phyloP scores from a whole-genome alignment of 495 filamentous ascomycete species.

The Talaromyces nanjingensis region DNA sequence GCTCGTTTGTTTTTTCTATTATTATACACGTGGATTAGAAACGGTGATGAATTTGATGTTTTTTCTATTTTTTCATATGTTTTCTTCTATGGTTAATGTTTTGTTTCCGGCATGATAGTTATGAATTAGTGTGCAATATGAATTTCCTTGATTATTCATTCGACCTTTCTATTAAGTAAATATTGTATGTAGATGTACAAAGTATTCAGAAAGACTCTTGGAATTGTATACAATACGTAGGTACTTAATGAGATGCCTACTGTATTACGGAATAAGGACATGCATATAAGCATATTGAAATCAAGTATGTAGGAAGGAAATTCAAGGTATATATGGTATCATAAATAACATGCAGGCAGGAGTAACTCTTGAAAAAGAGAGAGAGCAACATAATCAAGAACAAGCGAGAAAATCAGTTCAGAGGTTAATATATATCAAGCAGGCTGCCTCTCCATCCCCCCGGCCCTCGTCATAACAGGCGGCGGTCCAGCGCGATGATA shows the following conservation, averaged over 20 bases:
- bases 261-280: too few relatives aligned
- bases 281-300: not conserved
- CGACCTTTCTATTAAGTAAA: too few relatives aligned
- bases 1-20: constrained; percentile 2
- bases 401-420: not conserved
- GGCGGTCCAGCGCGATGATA: constrained; percentile 24
- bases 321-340: constrained; percentile 1
- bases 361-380: not conserved
- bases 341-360: not conserved
- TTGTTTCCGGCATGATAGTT: not conserved
- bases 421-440: constrained; percentile 14
- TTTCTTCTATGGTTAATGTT: constrained; percentile 11
- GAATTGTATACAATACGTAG: too few relatives aligned
- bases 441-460: constrained; percentile 35
- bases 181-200: too few relatives aligned
- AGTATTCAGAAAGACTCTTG: too few relatives aligned
- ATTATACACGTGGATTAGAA: not conserved
- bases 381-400: not conserved
- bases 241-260: too few relatives aligned
- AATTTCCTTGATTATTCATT: constrained; percentile 4
- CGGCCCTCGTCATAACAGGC: constrained; percentile 27
- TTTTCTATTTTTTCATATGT: constrained; percentile 11
- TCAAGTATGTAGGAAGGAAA: not conserved
- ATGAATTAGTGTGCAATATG: constrained; percentile 8
- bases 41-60: constrained; percentile 4